phyloP scores from a whole-genome alignment of 306 rosid species.

The Cucurbita moschata region DNA sequence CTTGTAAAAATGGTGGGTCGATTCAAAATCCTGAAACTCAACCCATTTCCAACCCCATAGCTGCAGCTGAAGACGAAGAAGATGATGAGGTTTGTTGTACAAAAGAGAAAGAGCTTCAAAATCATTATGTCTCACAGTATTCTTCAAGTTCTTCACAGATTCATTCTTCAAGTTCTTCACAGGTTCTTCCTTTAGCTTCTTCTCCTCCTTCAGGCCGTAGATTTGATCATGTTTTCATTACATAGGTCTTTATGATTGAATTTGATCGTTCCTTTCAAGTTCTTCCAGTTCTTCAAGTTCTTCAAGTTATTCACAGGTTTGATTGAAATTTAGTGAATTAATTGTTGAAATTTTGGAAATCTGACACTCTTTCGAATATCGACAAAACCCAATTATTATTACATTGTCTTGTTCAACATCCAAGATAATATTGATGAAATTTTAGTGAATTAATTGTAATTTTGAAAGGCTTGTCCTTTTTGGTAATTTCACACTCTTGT shows the following conservation, averaged over 20 bases:
- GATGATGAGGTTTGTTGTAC: not conserved
- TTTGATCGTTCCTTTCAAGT: no score
- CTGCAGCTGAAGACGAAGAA: conserved; percentile 7
- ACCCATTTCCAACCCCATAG: not conserved
- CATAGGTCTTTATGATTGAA: no score
- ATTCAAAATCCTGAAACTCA: not conserved
- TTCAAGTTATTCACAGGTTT: no score
- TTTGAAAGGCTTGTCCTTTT: not conserved
- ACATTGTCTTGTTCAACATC: not conserved
- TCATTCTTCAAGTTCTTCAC: conserved; percentile 47
- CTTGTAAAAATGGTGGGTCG: not conserved
- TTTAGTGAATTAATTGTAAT: not conserved
- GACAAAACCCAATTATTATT: not conserved
- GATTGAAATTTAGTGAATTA: no score
- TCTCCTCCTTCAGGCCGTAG: conserved; percentile 30
- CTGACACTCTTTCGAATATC: no score
- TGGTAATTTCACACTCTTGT: not conserved
- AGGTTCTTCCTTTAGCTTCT: conserved; percentile 75
- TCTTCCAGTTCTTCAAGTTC: no score
- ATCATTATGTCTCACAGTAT: conserved; percentile 15
- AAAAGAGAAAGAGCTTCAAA: not conserved
- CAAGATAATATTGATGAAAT: not conserved
- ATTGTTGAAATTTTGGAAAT: no score
- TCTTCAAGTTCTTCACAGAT: conserved; percentile 65
- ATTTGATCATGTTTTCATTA: no score